Percentiles rank a stretch among this genome's conserved stretches.
phyloP scores from a whole-genome alignment of 176 grass and related monocot species.

The Themeda triandra region DNA sequence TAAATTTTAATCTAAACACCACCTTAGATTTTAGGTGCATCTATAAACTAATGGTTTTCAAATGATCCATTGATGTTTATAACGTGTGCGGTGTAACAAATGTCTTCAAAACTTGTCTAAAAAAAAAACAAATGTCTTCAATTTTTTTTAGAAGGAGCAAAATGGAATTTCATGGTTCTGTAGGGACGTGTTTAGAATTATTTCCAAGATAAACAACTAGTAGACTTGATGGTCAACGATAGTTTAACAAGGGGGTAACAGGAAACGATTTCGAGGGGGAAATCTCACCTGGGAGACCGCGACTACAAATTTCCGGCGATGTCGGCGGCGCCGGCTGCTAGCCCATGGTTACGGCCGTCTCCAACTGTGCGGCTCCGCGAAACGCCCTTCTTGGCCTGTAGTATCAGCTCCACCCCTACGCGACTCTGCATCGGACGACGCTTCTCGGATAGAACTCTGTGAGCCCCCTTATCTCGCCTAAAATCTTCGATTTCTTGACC shows the following conservation, averaged over 20 bases:
- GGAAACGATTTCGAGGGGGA: neutral
- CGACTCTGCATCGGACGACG: slow-evolving; percentile 26
- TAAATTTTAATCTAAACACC: too few species aligned
- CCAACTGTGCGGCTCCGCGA: neutral
- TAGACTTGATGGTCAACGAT: neutral
- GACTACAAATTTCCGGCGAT: slow-evolving; percentile 20
- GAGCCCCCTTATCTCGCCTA: slow-evolving; percentile 24
- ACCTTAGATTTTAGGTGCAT: too few species aligned
- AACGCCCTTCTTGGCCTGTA: neutral
- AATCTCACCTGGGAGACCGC: neutral
- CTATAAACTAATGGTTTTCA: too few species aligned
- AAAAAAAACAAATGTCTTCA: too few species aligned
- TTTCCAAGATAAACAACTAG: neutral
- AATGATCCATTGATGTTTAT: too few species aligned
- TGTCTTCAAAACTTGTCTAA: too few species aligned
- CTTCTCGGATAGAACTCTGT: slow-evolving; percentile 24
- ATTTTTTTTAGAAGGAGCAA: neutral
- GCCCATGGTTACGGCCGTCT: neutral
- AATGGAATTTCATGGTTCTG: neutral
- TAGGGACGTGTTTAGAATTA: neutral
- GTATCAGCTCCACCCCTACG: neutral
- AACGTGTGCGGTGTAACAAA: too few species aligned
- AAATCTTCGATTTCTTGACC: neutral
- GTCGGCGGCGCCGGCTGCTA: slow-evolving; percentile 15
- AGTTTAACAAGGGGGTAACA: neutral